A percentile compares a stretch with the other conserved stretches of the same genome.
phyloP scores from a whole-genome alignment of 2,329 filamentous ascomycete species.

The Periconia sp. region DNA sequence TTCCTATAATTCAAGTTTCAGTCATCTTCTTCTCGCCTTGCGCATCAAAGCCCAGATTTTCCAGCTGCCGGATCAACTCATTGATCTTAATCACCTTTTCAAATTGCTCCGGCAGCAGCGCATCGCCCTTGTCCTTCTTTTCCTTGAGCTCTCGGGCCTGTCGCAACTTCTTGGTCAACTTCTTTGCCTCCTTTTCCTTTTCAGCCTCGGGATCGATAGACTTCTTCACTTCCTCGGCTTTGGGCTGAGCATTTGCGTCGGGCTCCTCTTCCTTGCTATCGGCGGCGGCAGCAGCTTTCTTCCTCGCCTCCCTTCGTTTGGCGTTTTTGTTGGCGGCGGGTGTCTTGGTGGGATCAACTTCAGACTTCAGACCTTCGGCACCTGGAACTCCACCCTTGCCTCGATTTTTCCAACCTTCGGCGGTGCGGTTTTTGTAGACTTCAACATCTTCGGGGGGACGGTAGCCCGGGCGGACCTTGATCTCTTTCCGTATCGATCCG shows the following conservation, averaged over 20 bases:
- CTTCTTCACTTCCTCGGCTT: conserved; percentile 24
- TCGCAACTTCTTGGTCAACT: conserved; percentile 89
- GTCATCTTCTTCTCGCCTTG: conserved; percentile 68
- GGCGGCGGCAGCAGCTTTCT: conserved; percentile 52
- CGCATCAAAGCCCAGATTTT: conserved; percentile 78
- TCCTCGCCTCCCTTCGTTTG: conserved; percentile 70
- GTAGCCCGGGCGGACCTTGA: conserved; percentile 91
- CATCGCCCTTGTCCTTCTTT: conserved; percentile 86
- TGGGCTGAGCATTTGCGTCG: conserved; percentile 17
- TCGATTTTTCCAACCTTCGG: conserved; percentile 80
- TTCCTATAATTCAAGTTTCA: conserved; percentile 29
- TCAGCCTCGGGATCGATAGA: conserved; percentile 69
- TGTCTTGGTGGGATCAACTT: conserved; percentile 50
- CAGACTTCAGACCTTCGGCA: conserved; percentile 57
- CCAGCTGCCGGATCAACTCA: conserved; percentile 86
- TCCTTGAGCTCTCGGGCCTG: conserved; percentile 87
- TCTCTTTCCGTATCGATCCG: conserved; percentile 89
- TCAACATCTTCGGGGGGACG: conserved; percentile 93
- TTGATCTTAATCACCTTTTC: conserved; percentile 98
- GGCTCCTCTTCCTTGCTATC: conserved; percentile 19
- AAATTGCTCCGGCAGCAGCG: conserved; percentile 87
- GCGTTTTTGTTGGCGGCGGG: conserved; percentile 77
- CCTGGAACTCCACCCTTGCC: conserved; percentile 73
- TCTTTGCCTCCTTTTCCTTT: conserved; percentile 89
- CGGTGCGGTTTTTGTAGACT: conserved; percentile 90